Conservation (phyloP, 2,329 filamentous ascomycete genomes). For the Colletotrichum musicola region DNA sequence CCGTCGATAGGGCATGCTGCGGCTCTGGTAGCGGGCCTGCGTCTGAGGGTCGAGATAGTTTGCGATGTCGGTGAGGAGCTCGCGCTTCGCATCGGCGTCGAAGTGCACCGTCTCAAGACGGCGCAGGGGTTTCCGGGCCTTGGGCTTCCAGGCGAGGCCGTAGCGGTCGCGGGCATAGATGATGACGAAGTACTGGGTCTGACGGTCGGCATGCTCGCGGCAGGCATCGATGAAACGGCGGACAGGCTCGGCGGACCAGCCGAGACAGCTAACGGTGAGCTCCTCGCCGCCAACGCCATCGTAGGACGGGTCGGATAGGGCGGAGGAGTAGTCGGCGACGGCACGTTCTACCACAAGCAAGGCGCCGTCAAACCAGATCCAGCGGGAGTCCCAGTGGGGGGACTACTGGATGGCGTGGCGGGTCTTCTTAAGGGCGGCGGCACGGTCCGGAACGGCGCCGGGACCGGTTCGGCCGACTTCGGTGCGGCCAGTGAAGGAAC, state of each 20-base stretch:
- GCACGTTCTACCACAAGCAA: conserved; percentile 60
- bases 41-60: conserved; percentile 64
- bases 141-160: conserved; percentile 62
- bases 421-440: conserved; percentile 56
- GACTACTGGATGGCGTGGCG: conserved; percentile 57
- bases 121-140: conserved; percentile 61
- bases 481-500: conserved; percentile 59
- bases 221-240: conserved; percentile 59
- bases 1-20: conserved; percentile 57
- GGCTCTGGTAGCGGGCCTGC: conserved; percentile 71
- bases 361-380: conserved; percentile 63
- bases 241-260: conserved; percentile 63
- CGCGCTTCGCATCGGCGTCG: conserved; percentile 58
- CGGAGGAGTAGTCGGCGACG: conserved; percentile 51
- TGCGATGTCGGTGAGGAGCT: conserved; percentile 62
- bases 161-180: conserved; percentile 61
- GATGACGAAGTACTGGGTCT: conserved; percentile 63
- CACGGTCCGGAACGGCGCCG: conserved; percentile 51
- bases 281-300: conserved; percentile 61
- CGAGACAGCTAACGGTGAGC: conserved; percentile 62
- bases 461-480: conserved; percentile 48
- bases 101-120: conserved; percentile 65
- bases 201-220: conserved; percentile 61
- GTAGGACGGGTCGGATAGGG: conserved; percentile 56
- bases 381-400: conserved; percentile 58